Evolutionary conservation across 2,329 filamentous ascomycete species (phyloP).

Genomic region (Phaeomoniella chlamydospora): DNA sequence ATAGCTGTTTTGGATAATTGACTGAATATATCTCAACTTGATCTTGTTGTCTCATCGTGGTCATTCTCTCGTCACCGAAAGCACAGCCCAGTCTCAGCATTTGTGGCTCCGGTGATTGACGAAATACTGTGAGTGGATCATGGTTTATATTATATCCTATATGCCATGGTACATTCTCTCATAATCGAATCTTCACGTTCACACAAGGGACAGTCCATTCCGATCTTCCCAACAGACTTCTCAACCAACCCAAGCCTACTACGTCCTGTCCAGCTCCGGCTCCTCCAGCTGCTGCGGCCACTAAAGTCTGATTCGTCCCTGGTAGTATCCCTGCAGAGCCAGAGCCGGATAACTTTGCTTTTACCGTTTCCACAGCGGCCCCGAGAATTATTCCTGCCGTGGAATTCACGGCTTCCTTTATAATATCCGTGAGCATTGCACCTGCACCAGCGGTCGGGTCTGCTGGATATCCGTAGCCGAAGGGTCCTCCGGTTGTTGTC

Average conservation of each 20-base stretch:
- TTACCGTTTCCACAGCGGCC: conserved; percentile 49
- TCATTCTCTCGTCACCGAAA: too few relatives aligned
- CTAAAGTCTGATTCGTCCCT: too few relatives aligned
- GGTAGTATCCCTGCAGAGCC: conserved; percentile 16
- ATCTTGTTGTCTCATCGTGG: too few relatives aligned
- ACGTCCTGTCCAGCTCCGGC: conserved; percentile 33
- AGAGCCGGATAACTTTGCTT: conserved; percentile 30
- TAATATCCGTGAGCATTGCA: too few relatives aligned
- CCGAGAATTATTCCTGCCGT: conserved; percentile 49
- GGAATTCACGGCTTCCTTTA: conserved; percentile 61
- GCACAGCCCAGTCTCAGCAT: too few relatives aligned
- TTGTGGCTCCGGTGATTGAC: too few relatives aligned
- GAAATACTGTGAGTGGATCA: too few relatives aligned
- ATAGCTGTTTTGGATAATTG: too few relatives aligned
- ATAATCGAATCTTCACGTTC: conserved; percentile 72
- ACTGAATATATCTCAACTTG: too few relatives aligned
- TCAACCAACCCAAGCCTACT: conserved; percentile 69
- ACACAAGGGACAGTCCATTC: conserved; percentile 89
- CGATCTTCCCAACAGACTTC: conserved; percentile 63
- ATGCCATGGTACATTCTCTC: conserved; percentile 12
- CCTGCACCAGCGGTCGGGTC: too few relatives aligned
- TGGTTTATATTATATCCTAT: too few relatives aligned
- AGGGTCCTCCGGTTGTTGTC: conserved; percentile 17
- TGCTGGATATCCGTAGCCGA: too few relatives aligned
- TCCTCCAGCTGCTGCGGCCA: conserved; percentile 14